Evolutionary conservation across 2,329 filamentous ascomycete species (phyloP).

Genomic region (Botryosphaeria dothidea): DNA sequence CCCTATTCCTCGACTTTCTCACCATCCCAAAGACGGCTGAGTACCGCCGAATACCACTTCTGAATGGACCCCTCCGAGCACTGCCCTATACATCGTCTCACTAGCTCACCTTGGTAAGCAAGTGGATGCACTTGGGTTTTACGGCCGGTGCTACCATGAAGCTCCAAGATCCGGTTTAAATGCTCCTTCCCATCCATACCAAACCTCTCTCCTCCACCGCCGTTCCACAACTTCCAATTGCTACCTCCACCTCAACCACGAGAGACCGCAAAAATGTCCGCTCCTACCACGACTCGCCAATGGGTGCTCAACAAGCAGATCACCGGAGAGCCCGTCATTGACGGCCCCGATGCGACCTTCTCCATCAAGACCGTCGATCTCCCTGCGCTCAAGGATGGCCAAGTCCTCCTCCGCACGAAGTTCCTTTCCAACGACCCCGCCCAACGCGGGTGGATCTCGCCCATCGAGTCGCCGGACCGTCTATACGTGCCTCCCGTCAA

Average conservation of each 20-base stretch:
- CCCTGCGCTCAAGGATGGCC: conserved; percentile 37
- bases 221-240: neutral
- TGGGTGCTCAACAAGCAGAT: conserved; percentile 48
- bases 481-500: conserved; percentile 70
- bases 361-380: conserved; percentile 38
- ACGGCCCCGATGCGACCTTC: conserved; percentile 43
- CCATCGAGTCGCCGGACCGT: conserved; percentile 28
- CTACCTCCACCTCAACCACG: neutral
- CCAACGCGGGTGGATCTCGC: conserved; percentile 38
- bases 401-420: conserved; percentile 50
- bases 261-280: neutral
- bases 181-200: neutral
- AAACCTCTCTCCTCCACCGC: neutral
- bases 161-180: neutral
- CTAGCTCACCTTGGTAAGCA: neutral
- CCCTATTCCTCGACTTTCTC: no score
- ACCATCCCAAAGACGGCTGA: neutral
- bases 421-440: conserved; percentile 57
- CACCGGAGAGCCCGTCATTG: conserved; percentile 34
- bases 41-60: neutral
- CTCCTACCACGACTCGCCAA: conserved; percentile 35
- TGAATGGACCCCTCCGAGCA: neutral
- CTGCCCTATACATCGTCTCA: neutral
- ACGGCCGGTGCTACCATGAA: neutral
- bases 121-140: neutral